Evolutionary conservation across 2,329 filamentous ascomycete genomes (phyloP), one percentile per base, ranked within the genome.

Genomic region (Myotisia sp.): DNA sequence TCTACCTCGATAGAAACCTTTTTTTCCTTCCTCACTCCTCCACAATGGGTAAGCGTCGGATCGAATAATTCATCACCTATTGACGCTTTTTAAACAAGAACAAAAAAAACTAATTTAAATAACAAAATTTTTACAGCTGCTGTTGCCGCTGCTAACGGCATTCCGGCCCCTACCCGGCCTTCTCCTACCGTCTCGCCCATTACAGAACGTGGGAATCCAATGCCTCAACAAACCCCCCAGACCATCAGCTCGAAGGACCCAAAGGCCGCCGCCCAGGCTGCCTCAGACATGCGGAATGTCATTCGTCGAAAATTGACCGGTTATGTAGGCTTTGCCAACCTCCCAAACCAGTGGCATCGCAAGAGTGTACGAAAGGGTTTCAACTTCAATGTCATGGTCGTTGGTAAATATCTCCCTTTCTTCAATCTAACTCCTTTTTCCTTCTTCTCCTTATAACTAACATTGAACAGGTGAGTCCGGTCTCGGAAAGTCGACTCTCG

Each of bases 371-470:
- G 90, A 58, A 98, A 98, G 67, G 90, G 90, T 42, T 98, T 98
- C 75, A 98, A 95, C 74, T 98, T 98, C 73, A 98, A 98, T 59
- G 90, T 98, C 49, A 98, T 98, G 90, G 90, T 98, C 63, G 90
- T 98, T 64, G 90, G 90, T 95, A 71, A 56, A 86, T 78, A 29
- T 26, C 16, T 5, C 8, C n/a, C 26, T 16, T 12, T 21, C 7
- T 14, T n/a, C n/a, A n/a, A n/a, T n/a, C n/a, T n/a, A n/a, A n/a
- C n/a, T n/a, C n/a, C 13, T 29, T 29, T 7, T 32, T 26, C 8
- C 20, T 23, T 26, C 19, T 27, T 23, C 5, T 9, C 18, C n/a
- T n/a, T n/a, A n/a, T 19, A 10, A 35, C 26, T 28, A 32, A 39
- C 30, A 34, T 13, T 2, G 2, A 19, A 16, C 37, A 95, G 90